Conservation (phyloP, 139 green algal genomes). For the Picochlorum sp. region DNA sequence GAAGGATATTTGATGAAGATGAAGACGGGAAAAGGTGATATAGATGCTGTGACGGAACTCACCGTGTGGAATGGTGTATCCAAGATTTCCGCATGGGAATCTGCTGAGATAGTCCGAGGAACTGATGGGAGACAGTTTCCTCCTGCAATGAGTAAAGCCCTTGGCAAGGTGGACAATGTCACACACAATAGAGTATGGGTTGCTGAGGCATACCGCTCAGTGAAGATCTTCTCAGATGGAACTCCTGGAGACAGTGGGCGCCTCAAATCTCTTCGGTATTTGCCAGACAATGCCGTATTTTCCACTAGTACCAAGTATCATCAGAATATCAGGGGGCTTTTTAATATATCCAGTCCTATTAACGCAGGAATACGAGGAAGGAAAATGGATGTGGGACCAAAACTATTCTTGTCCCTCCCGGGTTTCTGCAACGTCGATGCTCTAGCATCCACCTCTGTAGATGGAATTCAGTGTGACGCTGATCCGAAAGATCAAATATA, state of each 20-base stretch:
- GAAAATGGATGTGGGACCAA: conserved; percentile 15
- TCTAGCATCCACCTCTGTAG: conserved; percentile 13
- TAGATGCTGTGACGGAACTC: conserved; percentile 18
- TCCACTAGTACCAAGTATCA: conserved; percentile 18
- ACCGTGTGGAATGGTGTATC: conserved; percentile 24
- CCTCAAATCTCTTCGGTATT: conserved; percentile 24
- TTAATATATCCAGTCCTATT: conserved; percentile 31
- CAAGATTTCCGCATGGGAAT: conserved; percentile 18
- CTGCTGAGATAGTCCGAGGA: conserved; percentile 25
- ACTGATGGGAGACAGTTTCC: conserved; percentile 32
- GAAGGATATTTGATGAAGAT: background rate
- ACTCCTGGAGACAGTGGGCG: background rate
- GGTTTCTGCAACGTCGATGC: conserved; percentile 33
- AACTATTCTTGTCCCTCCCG: conserved; percentile 32
- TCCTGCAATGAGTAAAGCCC: conserved; percentile 17
- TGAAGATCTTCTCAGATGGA: background rate
- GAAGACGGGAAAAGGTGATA: conserved; percentile 16
- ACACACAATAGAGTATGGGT: conserved; percentile 19
- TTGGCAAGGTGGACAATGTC: conserved; percentile 8
- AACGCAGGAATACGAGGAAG: conserved; percentile 8
- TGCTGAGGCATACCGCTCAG: conserved; percentile 17
- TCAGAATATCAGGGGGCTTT: conserved; percentile 27
- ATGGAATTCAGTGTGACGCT: conserved; percentile 22
- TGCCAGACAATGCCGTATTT: conserved; percentile 10
- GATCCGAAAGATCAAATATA: conserved; percentile 14